phyloP scores from a whole-genome alignment of 495 filamentous ascomycete genomes.

The Penicillium pancosmium region DNA sequence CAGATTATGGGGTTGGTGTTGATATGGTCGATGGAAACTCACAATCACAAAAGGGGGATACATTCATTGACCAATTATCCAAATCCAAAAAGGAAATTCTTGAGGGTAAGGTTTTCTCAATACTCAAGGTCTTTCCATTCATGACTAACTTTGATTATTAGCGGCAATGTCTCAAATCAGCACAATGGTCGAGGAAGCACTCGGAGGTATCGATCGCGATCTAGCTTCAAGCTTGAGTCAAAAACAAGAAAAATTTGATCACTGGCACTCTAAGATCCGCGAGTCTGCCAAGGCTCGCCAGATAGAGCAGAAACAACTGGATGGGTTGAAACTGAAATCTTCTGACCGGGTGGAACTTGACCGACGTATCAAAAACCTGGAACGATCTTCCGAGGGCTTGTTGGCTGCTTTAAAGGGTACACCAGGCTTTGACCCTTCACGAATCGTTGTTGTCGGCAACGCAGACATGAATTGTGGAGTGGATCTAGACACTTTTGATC shows the following conservation, averaged over 20 bases:
- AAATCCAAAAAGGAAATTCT: constrained; percentile 51
- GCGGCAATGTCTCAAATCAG: constrained; percentile 64
- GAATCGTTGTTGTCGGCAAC: constrained; percentile 47
- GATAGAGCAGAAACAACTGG: constrained; percentile 70
- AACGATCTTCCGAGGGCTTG: constrained; percentile 55
- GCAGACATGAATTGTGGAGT: constrained; percentile 57
- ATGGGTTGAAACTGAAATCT: constrained; percentile 62
- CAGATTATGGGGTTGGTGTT: constrained; percentile 91
- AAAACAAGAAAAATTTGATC: constrained; percentile 81
- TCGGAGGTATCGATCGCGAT: constrained; percentile 70
- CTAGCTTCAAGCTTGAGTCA: constrained; percentile 74
- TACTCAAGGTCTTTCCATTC: constrained; percentile 1
- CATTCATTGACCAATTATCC: constrained; percentile 68
- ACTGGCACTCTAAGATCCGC: constrained; percentile 73
- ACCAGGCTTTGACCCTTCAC: constrained; percentile 33
- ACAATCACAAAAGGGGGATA: constrained; percentile 52
- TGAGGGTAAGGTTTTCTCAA: constrained; percentile 33
- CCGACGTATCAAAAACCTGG: constrained; percentile 63
- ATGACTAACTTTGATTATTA: constrained; percentile 41
- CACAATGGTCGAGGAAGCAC: constrained; percentile 44
- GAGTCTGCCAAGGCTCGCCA: constrained; percentile 77
- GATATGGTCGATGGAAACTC: constrained; percentile 52
- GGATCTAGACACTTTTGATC: constrained; percentile 40
- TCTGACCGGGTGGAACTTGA: constrained; percentile 61
- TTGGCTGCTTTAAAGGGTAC: constrained; percentile 37